These are phyloP conservation scores for Quercus robur DNA, from an alignment of 306 rosid species.

Conservation along the genomic window DNA sequence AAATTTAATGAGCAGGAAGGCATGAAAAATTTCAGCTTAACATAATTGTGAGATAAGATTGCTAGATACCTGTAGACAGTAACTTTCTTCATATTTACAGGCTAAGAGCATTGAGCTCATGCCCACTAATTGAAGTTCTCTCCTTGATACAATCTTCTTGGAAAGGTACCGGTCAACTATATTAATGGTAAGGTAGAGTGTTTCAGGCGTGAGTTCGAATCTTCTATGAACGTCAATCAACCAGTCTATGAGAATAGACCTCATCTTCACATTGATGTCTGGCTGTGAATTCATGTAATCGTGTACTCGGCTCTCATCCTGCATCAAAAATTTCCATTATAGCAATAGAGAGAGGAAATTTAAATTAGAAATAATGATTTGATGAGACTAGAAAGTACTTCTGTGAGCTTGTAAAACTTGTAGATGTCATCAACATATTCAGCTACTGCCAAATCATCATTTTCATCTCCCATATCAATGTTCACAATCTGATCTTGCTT, in stretches of 20 bases:
- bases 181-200: conserved; percentile 53
- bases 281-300: conserved; percentile 51
- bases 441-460: conserved; percentile 41
- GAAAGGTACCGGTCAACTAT: conserved; percentile 57
- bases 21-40: background rate
- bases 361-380: background rate
- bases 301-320: conserved; percentile 23
- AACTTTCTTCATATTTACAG: conserved; percentile 56
- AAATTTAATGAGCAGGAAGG: too few species aligned
- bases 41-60: background rate
- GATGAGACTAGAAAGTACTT: background rate
- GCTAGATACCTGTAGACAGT: conserved; percentile 41
- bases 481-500: conserved; percentile 28
- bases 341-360: background rate
- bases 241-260: conserved; percentile 58
- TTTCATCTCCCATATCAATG: conserved; percentile 35
- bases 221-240: conserved; percentile 48
- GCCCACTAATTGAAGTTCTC: conserved; percentile 49
- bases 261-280: conserved; percentile 51
- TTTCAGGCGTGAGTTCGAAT: conserved; percentile 51
- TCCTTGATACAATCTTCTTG: conserved; percentile 30
- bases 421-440: conserved; percentile 59
- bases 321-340: background rate
- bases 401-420: conserved; percentile 48
- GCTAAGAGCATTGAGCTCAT: conserved; percentile 63